These are phyloP conservation scores for Clarireedia paspali DNA, from an alignment of 2,329 filamentous ascomycete species.

Conservation along the genomic window DNA sequence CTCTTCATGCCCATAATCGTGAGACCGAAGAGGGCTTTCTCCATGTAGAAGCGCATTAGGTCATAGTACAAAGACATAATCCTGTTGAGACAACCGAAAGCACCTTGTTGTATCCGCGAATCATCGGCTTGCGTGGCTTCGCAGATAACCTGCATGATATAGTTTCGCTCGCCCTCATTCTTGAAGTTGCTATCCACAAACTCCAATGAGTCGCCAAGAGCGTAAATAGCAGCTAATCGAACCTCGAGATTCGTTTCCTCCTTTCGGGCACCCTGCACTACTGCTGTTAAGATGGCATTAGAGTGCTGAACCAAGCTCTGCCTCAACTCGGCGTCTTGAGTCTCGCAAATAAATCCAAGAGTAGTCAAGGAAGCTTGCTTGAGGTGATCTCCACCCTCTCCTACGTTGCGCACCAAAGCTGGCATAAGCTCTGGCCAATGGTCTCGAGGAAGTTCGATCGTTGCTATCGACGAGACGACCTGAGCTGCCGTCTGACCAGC, in stretches of 20 bases:
- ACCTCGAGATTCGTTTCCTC: slow-evolving; percentile 91
- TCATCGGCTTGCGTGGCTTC: slow-evolving; percentile 95
- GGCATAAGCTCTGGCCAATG: slow-evolving; percentile 93
- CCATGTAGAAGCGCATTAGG: slow-evolving; percentile 99
- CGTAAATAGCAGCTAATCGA: slow-evolving; percentile 84
- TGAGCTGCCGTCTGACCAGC: slow-evolving; percentile 87
- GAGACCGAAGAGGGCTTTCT: slow-evolving; percentile 95
- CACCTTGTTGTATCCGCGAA: slow-evolving; percentile 84
- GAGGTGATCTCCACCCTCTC: slow-evolving; percentile 74
- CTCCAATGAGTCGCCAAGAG: slow-evolving; percentile 91
- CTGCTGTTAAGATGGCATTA: slow-evolving; percentile 94
- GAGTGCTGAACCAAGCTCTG: slow-evolving; percentile 77
- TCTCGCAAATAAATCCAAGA: slow-evolving; percentile 99
- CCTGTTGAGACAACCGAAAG: slow-evolving; percentile 94
- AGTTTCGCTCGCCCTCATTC: slow-evolving; percentile 97
- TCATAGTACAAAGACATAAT: slow-evolving; percentile 99
- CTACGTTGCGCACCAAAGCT: slow-evolving; percentile 85
- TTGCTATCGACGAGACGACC: slow-evolving; percentile 89
- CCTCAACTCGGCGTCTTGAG: slow-evolving; percentile 79
- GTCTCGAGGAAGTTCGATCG: slow-evolving; percentile 86
- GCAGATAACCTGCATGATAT: slow-evolving; percentile 99
- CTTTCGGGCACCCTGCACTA: slow-evolving; percentile 94
- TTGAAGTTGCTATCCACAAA: slow-evolving; percentile 99
- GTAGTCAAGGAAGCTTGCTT: slow-evolving; percentile 92
- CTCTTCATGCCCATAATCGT: slow-evolving; percentile 99